A percentile compares a stretch with the other conserved stretches of the same genome.
Conservation (phyloP, 148 eudicot genomes). For the Salicornia ramosissima region DNA sequence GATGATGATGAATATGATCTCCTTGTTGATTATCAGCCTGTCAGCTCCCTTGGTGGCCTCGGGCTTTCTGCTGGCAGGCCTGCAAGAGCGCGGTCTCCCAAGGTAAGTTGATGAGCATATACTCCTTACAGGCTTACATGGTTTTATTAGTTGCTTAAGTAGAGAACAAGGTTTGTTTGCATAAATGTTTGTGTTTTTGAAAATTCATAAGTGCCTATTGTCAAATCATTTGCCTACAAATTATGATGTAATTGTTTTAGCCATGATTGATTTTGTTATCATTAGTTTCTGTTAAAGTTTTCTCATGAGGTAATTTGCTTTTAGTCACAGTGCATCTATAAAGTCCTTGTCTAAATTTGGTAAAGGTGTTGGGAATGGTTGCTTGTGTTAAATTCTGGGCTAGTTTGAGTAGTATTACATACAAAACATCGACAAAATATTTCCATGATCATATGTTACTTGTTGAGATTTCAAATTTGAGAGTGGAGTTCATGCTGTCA, state of each 20-base stretch:
- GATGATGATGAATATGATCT: slow-evolving; percentile 76
- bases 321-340: not conserved
- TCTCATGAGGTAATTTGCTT: not conserved
- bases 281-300: not conserved
- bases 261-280: not conserved
- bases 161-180: not conserved
- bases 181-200: not conserved
- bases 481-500: slow-evolving; percentile 2
- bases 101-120: slow-evolving; percentile 32
- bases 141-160: not conserved
- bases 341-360: not conserved
- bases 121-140: not conserved
- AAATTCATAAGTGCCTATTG: not conserved
- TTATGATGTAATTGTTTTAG: not conserved
- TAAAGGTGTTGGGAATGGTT: not conserved
- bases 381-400: too few species aligned
- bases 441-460: not conserved
- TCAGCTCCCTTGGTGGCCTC: slow-evolving; percentile 33
- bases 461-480: not conserved
- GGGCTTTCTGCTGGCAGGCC: slow-evolving; percentile 60
- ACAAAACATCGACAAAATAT: too few species aligned
- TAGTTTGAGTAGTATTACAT: too few species aligned
- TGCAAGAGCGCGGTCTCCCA: slow-evolving; percentile 39
- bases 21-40: slow-evolving; percentile 43
- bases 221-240: not conserved